Evolutionary conservation across 805 yeast species (phyloP), one percentile per base, ranked within the genome.

Genomic region (Clavispora carvajalis): DNA sequence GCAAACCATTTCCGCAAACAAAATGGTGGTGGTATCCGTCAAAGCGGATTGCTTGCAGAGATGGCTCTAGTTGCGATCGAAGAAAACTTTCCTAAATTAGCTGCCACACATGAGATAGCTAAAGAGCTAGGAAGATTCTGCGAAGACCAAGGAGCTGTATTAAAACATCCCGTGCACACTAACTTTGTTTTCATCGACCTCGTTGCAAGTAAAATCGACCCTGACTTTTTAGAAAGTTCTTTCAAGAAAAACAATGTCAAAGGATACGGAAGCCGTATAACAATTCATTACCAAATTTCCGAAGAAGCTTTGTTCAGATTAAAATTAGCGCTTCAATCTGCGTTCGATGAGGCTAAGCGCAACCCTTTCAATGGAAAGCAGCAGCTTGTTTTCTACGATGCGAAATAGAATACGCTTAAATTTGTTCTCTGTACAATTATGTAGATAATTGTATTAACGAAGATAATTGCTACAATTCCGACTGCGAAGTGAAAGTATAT

Each of bases 1-100:
- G 72, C 73, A n/a, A 69, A 69, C 40, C 73, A 69, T 46, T 69
- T 69, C 53, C 61, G 57, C 33, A 69, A 69, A 47, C 74, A 69
- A 46, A 59, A 58, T 38, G 74, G 74, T 11, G 74, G 74, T 16
- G 73, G 74, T 3, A 62, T 69, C 38, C 57, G 74, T 45, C 74
- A 69, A 47, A 55, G 65, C 3, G 73, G 74, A 3, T 46, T 68
- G 22, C 53, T 68, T 38, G 59, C 73, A 1, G 52, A 57, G 29
- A 69, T 69, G 74, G 74, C 73, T 3, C 51, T 55, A 7, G 57
- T 57, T 12, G 73, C 73, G 7, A 62, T 69, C 21, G 69, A 67
- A 36, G 68, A 67, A 41, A 66, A 66, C 44, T 54, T 64, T 19
- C 42, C 60, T 13, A 60, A 65, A 42, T 54, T 69, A 37, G 39